These are phyloP conservation scores for Phaeosphaeria sp. DNA, from an alignment of 2,329 filamentous ascomycete species.

Conservation along the genomic window DNA sequence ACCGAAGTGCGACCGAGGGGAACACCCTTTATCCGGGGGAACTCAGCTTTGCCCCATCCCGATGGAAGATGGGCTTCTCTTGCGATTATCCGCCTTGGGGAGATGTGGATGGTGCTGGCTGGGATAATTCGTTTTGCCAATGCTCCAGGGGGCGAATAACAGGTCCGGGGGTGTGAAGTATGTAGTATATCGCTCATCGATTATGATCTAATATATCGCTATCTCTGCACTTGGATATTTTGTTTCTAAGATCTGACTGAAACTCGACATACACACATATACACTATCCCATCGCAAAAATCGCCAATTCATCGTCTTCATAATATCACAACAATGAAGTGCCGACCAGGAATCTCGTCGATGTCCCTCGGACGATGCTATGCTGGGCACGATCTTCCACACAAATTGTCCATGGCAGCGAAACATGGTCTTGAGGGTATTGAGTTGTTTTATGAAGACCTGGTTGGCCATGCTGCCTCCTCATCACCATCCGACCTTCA, in stretches of 20 bases:
- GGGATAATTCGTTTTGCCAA: neutral
- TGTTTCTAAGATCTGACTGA: neutral
- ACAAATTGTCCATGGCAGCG: conserved; percentile 73
- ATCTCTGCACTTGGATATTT: neutral
- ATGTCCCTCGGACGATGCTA: conserved; percentile 79
- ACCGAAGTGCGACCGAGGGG: neutral
- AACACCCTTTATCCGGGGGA: neutral
- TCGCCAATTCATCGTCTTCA: neutral
- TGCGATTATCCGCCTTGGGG: conserved; percentile 13
- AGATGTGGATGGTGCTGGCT: neutral
- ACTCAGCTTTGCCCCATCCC: neutral
- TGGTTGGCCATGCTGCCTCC: conserved; percentile 64
- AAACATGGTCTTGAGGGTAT: conserved; percentile 71
- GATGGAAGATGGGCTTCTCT: neutral
- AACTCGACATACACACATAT: neutral
- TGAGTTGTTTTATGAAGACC: conserved; percentile 80
- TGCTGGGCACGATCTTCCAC: conserved; percentile 66
- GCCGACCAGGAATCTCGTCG: conserved; percentile 72
- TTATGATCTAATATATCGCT: neutral
- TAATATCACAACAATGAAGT: conserved; percentile 50
- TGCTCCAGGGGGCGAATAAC: neutral
- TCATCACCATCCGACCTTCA: conserved; percentile 57
- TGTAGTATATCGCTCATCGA: neutral
- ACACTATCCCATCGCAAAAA: neutral
- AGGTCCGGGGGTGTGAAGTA: neutral